Evolutionary conservation across 139 green algal species (phyloP), one percentile per base, ranked within the genome.

Genomic region (Coelastrella sp.): DNA sequence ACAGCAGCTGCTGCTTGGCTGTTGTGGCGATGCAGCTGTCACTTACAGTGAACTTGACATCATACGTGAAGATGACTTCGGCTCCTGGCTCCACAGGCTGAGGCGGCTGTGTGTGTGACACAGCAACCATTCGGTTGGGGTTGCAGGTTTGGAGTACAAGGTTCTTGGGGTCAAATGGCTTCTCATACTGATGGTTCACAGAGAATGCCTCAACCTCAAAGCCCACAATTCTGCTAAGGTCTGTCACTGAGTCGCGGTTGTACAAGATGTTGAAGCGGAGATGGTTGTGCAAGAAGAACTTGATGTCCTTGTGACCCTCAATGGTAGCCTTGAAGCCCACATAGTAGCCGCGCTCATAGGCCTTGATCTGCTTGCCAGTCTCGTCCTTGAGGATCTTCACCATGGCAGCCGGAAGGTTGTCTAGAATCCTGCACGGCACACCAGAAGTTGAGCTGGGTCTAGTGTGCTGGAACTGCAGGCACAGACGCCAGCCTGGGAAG

Each of bases 361-460:
- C 96, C 92, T 99, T 99, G 61, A 99, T 65, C 35, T 93, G 82
- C 25, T 89, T 87, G 15, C 92, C 94, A 14, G 95, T 94, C 59
- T 99, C 95, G 19, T 97, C 93, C 63, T 98, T 95, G n/a, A 93
- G 91, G 87, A 98, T 93, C 84, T 95, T 95, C 9, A 97, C 95
- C 93, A 99, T 99, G 7, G 97, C 98, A 4, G 99, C 96, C 20
- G 98, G 98, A 66, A 99, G 93, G 91, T 99, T 99, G 95, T 99
- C 98, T 84, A 99, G 92, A 82, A 99, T 99, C 96, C 96, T 98
- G 91, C 79, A 87, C 0, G 63, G 15, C 63, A 72, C 35, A 49
- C 35, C 35, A 49, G 35, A 49, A 49, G 35, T 49, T 49, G 35
- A 49, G 35, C 35, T 49, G 35, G 3, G 35, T 49, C 35, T 49